phyloP scores from a whole-genome alignment of 805 yeast genomes.

The Metschnikowia gelsemii region DNA sequence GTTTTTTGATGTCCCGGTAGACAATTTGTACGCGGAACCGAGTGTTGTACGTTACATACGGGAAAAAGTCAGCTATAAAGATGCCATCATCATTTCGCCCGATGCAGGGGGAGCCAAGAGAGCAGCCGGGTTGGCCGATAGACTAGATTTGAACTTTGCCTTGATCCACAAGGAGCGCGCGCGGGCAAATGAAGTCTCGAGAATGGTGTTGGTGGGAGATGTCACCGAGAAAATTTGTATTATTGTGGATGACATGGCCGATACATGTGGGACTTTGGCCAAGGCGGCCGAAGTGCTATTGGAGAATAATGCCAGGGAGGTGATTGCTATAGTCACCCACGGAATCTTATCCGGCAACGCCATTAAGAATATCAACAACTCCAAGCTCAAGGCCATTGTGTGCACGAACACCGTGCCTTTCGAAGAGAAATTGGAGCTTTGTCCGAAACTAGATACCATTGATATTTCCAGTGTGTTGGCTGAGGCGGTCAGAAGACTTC shows the following conservation, averaged over 20 bases:
- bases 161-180: conserved; percentile 84
- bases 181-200: conserved; percentile 76
- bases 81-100: conserved; percentile 78
- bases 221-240: conserved; percentile 73
- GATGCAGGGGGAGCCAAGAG: conserved; percentile 92
- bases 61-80: conserved; percentile 55
- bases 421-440: conserved; percentile 55
- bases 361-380: conserved; percentile 63
- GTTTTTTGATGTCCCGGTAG: conserved; percentile 79
- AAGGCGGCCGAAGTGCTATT: conserved; percentile 77
- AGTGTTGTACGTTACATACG: conserved; percentile 71
- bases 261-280: conserved; percentile 82
- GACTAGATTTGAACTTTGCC: conserved; percentile 76
- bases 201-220: conserved; percentile 86
- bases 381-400: conserved; percentile 65
- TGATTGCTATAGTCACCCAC: conserved; percentile 80
- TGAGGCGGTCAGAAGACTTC: conserved; percentile 80
- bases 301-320: conserved; percentile 66
- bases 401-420: conserved; percentile 83
- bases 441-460: conserved; percentile 65
- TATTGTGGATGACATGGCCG: conserved; percentile 87
- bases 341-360: conserved; percentile 79
- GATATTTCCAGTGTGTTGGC: conserved; percentile 76
- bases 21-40: conserved; percentile 82
- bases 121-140: conserved; percentile 82